phyloP scores from a whole-genome alignment of 768 basidiomycete species.

The Macrolepiota dolichaula region DNA sequence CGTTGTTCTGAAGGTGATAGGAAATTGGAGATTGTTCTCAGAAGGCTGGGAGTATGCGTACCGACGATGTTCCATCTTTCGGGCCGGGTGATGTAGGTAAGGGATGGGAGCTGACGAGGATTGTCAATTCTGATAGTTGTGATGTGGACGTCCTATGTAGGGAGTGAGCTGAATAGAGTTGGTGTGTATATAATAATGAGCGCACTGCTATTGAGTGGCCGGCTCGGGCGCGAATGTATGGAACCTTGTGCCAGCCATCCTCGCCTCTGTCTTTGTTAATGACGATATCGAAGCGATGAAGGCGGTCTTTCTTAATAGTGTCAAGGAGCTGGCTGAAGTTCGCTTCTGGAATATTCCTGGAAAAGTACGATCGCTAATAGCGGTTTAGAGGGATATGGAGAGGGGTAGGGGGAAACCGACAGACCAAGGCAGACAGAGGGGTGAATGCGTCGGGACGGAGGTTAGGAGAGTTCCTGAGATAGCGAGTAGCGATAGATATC shows the following conservation, averaged over 20 bases:
- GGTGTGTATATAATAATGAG: not conserved
- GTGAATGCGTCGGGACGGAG: conserved; percentile 3
- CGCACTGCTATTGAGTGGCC: conserved; percentile 4
- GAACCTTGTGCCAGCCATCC: not conserved
- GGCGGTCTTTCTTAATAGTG: not conserved
- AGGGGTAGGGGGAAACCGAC: not conserved
- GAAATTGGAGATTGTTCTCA: no score
- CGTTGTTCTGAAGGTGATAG: not conserved
- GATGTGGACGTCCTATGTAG: not conserved
- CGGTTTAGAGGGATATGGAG: not conserved
- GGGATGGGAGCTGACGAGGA: not conserved
- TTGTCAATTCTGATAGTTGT: not conserved
- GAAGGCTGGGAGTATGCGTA: not conserved
- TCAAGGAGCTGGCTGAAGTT: not conserved
- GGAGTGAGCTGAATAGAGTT: not conserved
- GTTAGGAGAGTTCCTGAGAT: not conserved
- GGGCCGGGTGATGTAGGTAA: conserved; percentile 1
- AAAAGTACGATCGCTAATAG: not conserved
- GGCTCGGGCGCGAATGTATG: not conserved
- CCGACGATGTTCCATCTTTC: conserved; percentile 6
- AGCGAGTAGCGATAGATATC: not conserved
- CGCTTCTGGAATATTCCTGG: not conserved
- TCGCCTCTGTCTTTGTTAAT: not conserved
- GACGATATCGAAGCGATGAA: not conserved
- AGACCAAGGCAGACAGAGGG: not conserved